phyloP scores from a whole-genome alignment of 306 rosid genomes.

The Lupinus albus region DNA sequence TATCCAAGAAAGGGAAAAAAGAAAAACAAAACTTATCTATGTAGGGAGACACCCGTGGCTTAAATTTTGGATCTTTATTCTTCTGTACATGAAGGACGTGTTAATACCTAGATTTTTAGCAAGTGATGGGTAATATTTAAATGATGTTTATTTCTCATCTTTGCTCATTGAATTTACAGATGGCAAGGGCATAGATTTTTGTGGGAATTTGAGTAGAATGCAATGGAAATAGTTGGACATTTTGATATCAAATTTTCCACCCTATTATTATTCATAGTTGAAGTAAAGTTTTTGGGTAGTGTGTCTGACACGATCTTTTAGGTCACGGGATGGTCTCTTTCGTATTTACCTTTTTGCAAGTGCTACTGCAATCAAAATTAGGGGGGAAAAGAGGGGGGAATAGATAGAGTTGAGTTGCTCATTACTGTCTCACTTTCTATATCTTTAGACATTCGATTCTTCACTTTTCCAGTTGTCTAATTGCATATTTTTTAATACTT shows the following conservation, averaged over 20 bases:
- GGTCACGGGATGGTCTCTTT: too few species aligned
- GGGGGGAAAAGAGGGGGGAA: not conserved
- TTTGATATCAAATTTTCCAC: conserved; percentile 1
- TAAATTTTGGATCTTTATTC: conserved; percentile 30
- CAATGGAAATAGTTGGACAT: conserved; percentile 12
- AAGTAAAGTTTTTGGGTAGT: not conserved
- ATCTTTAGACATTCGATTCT: not conserved
- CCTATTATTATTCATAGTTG: not conserved
- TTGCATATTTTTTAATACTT: not conserved
- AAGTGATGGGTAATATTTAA: conserved; percentile 22
- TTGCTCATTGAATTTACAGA: conserved; percentile 6
- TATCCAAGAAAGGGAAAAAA: not conserved
- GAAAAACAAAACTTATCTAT: not conserved
- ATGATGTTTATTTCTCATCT: not conserved
- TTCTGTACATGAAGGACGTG: conserved; percentile 41
- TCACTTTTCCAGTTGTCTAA: not conserved
- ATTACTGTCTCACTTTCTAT: conserved; percentile 7
- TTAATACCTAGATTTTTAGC: conserved; percentile 33
- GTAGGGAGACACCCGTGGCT: not conserved
- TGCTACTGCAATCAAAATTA: too few species aligned
- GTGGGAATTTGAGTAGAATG: conserved; percentile 24
- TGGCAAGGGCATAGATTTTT: conserved; percentile 19
- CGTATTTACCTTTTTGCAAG: too few species aligned
- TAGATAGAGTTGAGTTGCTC: not conserved
- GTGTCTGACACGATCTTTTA: not conserved